These are phyloP conservation scores for Penicillium maclennaniae DNA, from an alignment of 495 filamentous ascomycete species.

Conservation along the genomic window DNA sequence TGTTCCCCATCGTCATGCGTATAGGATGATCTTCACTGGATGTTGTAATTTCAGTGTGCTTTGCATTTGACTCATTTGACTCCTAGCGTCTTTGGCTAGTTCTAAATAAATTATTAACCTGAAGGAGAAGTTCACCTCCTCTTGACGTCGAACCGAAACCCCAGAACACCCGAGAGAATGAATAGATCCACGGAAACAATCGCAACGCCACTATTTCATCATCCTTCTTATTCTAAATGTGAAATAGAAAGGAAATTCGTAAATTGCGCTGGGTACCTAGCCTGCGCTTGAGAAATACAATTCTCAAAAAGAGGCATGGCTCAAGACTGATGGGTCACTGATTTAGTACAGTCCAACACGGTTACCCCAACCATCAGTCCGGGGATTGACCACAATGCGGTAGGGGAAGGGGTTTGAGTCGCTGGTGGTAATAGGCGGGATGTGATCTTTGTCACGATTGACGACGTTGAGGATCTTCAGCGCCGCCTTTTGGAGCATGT, in stretches of 20 bases:
- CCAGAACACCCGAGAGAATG: not conserved
- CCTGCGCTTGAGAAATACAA: not conserved
- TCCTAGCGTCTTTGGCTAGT: not conserved
- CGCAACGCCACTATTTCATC: not conserved
- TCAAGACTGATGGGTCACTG: not conserved
- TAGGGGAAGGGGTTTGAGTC: constrained; percentile 95
- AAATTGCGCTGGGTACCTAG: not conserved
- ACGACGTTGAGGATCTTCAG: constrained; percentile 84
- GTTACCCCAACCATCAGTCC: constrained; percentile 73
- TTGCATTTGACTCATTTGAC: not conserved
- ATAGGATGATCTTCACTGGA: not conserved
- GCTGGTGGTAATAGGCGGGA: constrained; percentile 91
- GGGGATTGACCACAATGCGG: constrained; percentile 80
- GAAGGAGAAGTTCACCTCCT: not conserved
- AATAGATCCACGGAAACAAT: not conserved
- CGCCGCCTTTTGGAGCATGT: constrained; percentile 76
- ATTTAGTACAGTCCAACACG: constrained; percentile 71
- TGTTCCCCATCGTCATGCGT: not conserved
- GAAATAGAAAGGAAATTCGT: not conserved
- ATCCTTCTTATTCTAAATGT: not conserved
- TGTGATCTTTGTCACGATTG: constrained; percentile 89
- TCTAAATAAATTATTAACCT: not conserved
- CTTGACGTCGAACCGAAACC: not conserved
- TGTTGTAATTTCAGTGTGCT: not conserved
- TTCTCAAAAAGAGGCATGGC: not conserved